Evolutionary conservation across 805 yeast genomes (phyloP), one percentile per base, ranked within the genome.

Genomic region (Candida glaebosa): DNA sequence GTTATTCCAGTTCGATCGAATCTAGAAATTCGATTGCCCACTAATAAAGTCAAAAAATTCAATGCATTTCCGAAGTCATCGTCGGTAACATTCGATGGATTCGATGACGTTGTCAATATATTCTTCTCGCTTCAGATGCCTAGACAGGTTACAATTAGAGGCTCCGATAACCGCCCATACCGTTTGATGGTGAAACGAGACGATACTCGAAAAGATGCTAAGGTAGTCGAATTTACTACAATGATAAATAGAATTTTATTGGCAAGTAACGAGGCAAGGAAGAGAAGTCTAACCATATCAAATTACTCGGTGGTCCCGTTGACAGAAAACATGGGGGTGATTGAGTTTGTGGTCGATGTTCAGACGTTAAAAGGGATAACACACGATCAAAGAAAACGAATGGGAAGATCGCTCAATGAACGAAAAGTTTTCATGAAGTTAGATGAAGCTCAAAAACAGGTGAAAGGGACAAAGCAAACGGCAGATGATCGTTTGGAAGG

Each of bases 161-260:
- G 98, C 0, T 79, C 87, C 2, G 87, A 91, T 61, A 90, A 91
- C 6, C 63, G 65, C n/a, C 60, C 67, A 1, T 90, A 90, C 57
- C 76, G 83, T 15, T 72, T 93, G 12, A 73, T 93, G 65, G 82
- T 95, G 52, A 93, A 93, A 56, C 76, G 81, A 47, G 99, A 93
- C 61, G 99, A 93, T 65, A 82, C 95, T 15, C 69, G 98, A 48
- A 95, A 95, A 56, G 99, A 95, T 67, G 93, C 96, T 3, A 85
- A 95, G 52, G 78, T 91, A 39, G 85, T 85, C n/a, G 93, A 95
- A 52, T 84, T 93, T 52, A 87, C 97, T 0, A 79, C 87, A 1
- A 84, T 89, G 61, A 80, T 93, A 60, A 90, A 90, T 56, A 77
- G 87, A 49, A 58, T 93, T 22, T 67, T 93, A 42, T 62, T 69